phyloP scores from a whole-genome alignment of 2,329 filamentous ascomycete species.

The Paracamarosporium sp. region DNA sequence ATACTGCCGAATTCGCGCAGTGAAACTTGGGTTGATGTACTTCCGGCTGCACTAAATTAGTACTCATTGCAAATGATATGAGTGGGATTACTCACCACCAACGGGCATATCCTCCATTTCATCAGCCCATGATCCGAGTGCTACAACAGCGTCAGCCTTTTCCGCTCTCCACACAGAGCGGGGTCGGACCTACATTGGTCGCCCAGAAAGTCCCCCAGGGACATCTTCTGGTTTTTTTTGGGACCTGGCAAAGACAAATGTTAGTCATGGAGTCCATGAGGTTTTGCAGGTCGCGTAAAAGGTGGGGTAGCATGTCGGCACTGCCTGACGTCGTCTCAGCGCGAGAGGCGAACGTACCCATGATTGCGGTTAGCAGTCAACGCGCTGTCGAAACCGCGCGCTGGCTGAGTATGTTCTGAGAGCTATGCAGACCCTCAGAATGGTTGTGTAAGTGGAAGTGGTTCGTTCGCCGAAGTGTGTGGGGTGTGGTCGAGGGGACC shows the following conservation, averaged over 20 bases:
- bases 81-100: constrained; percentile 65
- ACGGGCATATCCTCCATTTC: constrained; percentile 90
- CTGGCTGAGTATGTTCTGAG: constrained; percentile 38
- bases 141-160: constrained; percentile 52
- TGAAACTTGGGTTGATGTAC: constrained; percentile 28
- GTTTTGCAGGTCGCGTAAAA: constrained; percentile 18
- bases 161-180: constrained; percentile 23
- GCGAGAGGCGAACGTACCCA: constrained; percentile 53
- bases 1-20: constrained; percentile 7
- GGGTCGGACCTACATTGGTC: constrained; percentile 76
- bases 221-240: constrained; percentile 96
- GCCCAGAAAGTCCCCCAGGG: constrained; percentile 92
- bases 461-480: constrained; percentile 23
- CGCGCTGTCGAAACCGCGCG: constrained; percentile 46
- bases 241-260: constrained; percentile 68
- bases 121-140: constrained; percentile 94
- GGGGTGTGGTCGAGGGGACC: constrained; percentile 23
- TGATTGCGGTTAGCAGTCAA: constrained; percentile 63
- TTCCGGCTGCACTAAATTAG: constrained; percentile 38
- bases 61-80: not conserved
- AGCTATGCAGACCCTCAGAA: constrained; percentile 36
- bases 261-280: constrained; percentile 50
- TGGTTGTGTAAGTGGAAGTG: constrained; percentile 27
- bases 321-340: constrained; percentile 29
- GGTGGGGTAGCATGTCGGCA: constrained; percentile 34